Percentiles rank a stretch among this genome's conserved stretches.
Evolutionary conservation across 371 early-diverging fungal species (phyloP).

Genomic region (Saksenaea oblongispora): DNA sequence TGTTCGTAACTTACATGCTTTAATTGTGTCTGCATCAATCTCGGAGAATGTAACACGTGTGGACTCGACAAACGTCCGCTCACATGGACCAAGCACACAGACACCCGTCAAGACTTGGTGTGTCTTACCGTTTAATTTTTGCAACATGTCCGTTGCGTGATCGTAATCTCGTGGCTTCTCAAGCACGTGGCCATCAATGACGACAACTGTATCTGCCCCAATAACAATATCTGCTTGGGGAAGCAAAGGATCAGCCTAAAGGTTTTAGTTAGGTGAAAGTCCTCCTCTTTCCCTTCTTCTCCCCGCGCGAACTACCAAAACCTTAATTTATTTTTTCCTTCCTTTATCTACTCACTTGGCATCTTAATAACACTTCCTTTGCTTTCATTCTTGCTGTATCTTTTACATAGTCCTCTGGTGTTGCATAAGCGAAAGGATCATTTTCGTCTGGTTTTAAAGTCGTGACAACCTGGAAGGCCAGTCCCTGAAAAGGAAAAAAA

Average conservation of each 20-base stretch:
- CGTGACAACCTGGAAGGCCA: slow-evolving; percentile 62
- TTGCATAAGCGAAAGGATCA: slow-evolving; percentile 27
- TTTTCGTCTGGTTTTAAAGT: slow-evolving; percentile 40
- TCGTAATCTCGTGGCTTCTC: slow-evolving; percentile 60
- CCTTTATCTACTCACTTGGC: slow-evolving; percentile 25
- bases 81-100: slow-evolving; percentile 39
- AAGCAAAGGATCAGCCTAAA: slow-evolving; percentile 27
- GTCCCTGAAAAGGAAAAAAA: slow-evolving; percentile 37
- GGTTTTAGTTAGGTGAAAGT: background rate
- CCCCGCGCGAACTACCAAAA: background rate
- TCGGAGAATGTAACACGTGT: slow-evolving; percentile 45
- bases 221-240: slow-evolving; percentile 66
- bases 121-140: slow-evolving; percentile 50
- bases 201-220: slow-evolving; percentile 83
- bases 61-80: slow-evolving; percentile 46
- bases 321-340: background rate
- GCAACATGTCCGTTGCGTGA: slow-evolving; percentile 62
- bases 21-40: slow-evolving; percentile 18
- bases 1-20: slow-evolving; percentile 20
- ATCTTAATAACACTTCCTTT: slow-evolving; percentile 36
- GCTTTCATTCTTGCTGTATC: slow-evolving; percentile 46
- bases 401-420: slow-evolving; percentile 30
- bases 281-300: no score
- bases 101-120: slow-evolving; percentile 74
- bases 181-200: slow-evolving; percentile 52